Conservation (phyloP, 768 basidiomycete genomes). For the Albatrellus ellisii region DNA sequence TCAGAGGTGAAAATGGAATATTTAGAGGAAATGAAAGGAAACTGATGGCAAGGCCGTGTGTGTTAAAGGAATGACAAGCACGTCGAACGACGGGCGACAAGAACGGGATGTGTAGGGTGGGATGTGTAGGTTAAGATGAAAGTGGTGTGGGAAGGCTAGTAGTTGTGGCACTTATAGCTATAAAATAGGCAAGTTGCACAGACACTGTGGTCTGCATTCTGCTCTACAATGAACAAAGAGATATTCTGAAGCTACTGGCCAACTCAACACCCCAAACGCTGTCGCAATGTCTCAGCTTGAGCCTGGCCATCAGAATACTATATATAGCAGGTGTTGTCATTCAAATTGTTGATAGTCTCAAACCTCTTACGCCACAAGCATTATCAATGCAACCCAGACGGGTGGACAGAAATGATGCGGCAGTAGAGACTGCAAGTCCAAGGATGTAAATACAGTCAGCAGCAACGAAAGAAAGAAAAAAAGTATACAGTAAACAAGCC, state of each 20-base stretch:
- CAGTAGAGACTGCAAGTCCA: background rate
- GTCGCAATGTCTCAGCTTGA: no score
- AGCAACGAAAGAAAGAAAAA: background rate
- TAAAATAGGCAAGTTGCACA: no score
- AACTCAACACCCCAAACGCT: no score
- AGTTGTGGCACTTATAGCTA: background rate
- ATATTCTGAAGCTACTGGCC: no score
- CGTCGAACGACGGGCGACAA: background rate
- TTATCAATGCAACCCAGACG: background rate
- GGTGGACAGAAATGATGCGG: background rate
- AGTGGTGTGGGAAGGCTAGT: background rate
- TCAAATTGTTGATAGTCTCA: no score
- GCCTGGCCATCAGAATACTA: no score
- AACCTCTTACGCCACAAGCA: no score
- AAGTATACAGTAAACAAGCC: background rate
- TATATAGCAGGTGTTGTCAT: no score
- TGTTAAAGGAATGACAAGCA: background rate
- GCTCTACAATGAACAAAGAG: no score
- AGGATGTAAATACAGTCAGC: background rate
- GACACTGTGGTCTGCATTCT: no score
- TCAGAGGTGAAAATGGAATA: background rate
- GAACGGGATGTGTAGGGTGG: background rate
- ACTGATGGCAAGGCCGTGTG: background rate
- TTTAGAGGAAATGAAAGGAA: background rate
- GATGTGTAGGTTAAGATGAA: no score